A percentile compares a stretch with the other conserved stretches of the same genome.
phyloP scores from a whole-genome alignment of 129 eudicot species.

The Saussurea involucrata region DNA sequence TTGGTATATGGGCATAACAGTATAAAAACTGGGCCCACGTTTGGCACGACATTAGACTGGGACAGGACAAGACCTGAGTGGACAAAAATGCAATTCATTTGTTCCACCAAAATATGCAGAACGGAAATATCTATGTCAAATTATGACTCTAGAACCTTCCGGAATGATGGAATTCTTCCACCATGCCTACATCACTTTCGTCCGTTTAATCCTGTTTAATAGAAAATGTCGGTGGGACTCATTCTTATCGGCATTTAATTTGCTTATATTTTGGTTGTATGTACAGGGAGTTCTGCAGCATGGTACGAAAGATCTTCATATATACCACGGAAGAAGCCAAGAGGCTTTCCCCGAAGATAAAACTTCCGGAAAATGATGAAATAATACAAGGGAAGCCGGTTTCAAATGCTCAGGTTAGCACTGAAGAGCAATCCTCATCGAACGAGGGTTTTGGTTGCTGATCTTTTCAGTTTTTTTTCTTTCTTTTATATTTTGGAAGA shows the following conservation, averaged over 20 bases:
- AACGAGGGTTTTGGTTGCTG: slow-evolving; percentile 52
- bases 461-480: neutral
- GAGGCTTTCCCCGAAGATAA: slow-evolving; percentile 77
- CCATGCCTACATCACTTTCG: too few relatives aligned
- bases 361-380: slow-evolving; percentile 51
- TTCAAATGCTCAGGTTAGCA: slow-evolving; percentile 41
- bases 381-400: slow-evolving; percentile 42
- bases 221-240: neutral
- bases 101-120: too few relatives aligned
- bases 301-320: slow-evolving; percentile 84
- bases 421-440: slow-evolving; percentile 85
- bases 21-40: too few relatives aligned
- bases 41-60: too few relatives aligned
- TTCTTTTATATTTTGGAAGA: neutral
- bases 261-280: slow-evolving; percentile 11
- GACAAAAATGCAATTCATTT: too few relatives aligned
- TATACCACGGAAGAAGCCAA: slow-evolving; percentile 87
- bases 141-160: too few relatives aligned
- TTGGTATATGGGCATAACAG: too few relatives aligned
- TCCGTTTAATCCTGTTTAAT: too few relatives aligned
- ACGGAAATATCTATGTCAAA: too few relatives aligned
- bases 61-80: too few relatives aligned
- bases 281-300: slow-evolving; percentile 83
- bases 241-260: neutral
- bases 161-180: too few relatives aligned